Conservation (phyloP, 306 rosid species). For the Acmispon strigosus region DNA sequence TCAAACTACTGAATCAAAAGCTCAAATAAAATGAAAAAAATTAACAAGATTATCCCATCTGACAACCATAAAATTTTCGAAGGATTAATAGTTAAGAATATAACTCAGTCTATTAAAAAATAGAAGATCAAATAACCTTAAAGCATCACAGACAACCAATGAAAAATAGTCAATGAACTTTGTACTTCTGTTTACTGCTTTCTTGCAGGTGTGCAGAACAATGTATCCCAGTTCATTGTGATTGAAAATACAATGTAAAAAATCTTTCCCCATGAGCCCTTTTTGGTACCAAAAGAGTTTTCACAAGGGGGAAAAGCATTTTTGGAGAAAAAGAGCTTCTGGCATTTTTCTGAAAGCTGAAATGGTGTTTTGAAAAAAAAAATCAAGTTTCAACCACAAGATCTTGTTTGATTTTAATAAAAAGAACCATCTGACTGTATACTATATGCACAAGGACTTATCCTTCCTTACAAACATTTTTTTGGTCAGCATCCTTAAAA, state of each 20-base stretch:
- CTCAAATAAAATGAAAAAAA: neutral
- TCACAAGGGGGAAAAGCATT: neutral
- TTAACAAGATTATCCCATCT: neutral
- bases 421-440: neutral
- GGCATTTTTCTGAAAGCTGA: neutral
- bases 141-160: neutral
- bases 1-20: constrained; percentile 19
- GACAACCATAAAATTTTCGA: neutral
- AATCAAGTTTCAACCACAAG: neutral
- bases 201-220: neutral
- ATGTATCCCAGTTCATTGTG: neutral
- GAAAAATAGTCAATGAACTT: neutral
- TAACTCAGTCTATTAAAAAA: neutral
- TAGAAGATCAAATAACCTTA: neutral
- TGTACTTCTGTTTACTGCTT: neutral
- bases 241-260: neutral
- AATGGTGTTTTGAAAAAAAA: neutral
- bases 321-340: neutral
- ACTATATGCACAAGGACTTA: neutral
- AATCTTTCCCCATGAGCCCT: neutral
- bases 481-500: too few relatives aligned
- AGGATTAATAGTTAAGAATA: neutral
- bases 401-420: neutral
- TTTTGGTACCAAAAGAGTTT: neutral
- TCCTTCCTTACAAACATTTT: too few relatives aligned